A percentile compares a stretch with the other conserved stretches of the same genome.
Conservation (phyloP, 371 early-diverging fungal species). For the Mortierella sp. region DNA sequence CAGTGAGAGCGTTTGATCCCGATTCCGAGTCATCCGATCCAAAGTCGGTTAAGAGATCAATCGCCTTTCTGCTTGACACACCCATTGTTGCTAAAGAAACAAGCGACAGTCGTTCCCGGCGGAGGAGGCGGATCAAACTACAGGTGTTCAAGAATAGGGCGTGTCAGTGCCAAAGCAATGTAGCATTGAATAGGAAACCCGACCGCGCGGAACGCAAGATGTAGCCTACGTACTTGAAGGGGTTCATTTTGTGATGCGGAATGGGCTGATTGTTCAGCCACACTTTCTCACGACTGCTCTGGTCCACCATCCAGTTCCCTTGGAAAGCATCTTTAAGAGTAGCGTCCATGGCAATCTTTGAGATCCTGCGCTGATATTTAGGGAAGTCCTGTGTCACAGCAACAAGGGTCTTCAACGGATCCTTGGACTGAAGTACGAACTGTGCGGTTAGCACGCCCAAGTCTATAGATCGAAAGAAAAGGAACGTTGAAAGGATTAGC, state of each 20-base stretch:
- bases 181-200: no score
- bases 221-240: constrained; percentile 65
- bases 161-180: neutral
- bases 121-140: constrained; percentile 57
- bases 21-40: constrained; percentile 31
- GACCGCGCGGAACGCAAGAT: neutral
- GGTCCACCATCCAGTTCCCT: constrained; percentile 48
- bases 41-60: constrained; percentile 70
- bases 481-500: no score
- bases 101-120: constrained; percentile 60
- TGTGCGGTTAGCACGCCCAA: constrained; percentile 76
- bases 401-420: constrained; percentile 71
- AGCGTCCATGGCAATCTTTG: constrained; percentile 55
- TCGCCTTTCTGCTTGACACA: constrained; percentile 67
- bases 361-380: constrained; percentile 80
- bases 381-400: constrained; percentile 86
- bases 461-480: constrained; percentile 26
- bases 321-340: constrained; percentile 50
- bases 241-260: constrained; percentile 66
- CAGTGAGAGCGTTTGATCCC: constrained; percentile 52
- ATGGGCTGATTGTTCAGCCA: constrained; percentile 78
- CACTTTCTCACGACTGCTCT: constrained; percentile 58
- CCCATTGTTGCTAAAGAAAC: constrained; percentile 61
- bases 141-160: neutral
- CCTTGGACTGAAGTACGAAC: constrained; percentile 64